phyloP scores from a whole-genome alignment of 768 basidiomycete genomes.

The Leccinum sublutescens region DNA sequence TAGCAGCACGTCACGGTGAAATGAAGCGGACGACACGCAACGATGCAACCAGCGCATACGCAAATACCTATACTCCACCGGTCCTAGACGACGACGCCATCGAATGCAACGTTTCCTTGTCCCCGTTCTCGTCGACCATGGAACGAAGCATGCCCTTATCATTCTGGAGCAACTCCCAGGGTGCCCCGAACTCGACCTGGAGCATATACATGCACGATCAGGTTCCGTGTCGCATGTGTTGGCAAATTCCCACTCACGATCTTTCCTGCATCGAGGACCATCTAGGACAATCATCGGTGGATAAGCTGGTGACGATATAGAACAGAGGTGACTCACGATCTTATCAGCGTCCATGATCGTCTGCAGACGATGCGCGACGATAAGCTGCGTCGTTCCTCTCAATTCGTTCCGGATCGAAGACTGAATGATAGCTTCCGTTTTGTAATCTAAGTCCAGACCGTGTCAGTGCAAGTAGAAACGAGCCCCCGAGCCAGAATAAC shows the following conservation, averaged over 20 bases:
- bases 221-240: neutral
- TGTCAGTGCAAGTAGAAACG: neutral
- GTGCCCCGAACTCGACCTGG: constrained; percentile 47
- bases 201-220: neutral
- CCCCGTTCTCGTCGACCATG: constrained; percentile 57
- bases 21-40: neutral
- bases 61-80: neutral
- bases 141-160: constrained; percentile 50
- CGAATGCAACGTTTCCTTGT: constrained; percentile 46
- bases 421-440: constrained; percentile 55
- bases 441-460: constrained; percentile 41
- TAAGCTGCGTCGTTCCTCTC: constrained; percentile 49
- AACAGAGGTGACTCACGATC: constrained; percentile 36
- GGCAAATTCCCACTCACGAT: constrained; percentile 28
- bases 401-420: constrained; percentile 49
- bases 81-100: constrained; percentile 27
- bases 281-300: constrained; percentile 22
- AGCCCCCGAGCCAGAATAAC: neutral
- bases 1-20: neutral
- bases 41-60: neutral
- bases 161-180: constrained; percentile 48
- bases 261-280: constrained; percentile 43
- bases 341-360: constrained; percentile 65
- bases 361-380: constrained; percentile 56
- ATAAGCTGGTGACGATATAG: neutral